Evolutionary conservation across 148 eudicot genomes (phyloP).

Genomic region (Nepenthes gracilis): DNA sequence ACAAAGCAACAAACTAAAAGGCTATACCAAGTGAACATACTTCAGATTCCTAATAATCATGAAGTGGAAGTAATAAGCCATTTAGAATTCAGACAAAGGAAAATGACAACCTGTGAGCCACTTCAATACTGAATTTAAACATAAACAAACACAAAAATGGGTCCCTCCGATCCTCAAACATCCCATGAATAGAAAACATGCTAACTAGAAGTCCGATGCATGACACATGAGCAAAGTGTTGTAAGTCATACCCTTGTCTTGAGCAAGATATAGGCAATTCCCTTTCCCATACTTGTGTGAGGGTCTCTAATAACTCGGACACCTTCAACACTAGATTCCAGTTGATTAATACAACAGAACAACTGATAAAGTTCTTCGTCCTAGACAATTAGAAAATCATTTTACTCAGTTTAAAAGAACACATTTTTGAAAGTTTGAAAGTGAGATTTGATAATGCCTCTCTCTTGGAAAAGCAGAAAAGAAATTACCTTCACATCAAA

Average conservation of each 20-base stretch:
- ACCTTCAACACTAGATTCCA: slow-evolving; percentile 70
- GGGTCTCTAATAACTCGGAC: slow-evolving; percentile 80
- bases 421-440: too few species aligned
- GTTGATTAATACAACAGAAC: slow-evolving; percentile 52
- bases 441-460: too few species aligned
- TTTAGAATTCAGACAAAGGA: background rate
- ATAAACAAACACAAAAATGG: background rate
- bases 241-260: slow-evolving; percentile 64
- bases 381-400: slow-evolving; percentile 14
- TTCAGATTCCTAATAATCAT: too few species aligned
- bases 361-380: slow-evolving; percentile 80
- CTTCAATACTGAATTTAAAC: background rate
- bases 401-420: slow-evolving; percentile 1
- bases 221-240: background rate
- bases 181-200: too few species aligned
- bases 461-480: background rate
- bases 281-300: slow-evolving; percentile 65
- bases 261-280: slow-evolving; percentile 87
- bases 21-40: too few species aligned
- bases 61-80: background rate
- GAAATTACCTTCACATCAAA: slow-evolving; percentile 90
- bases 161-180: too few species aligned
- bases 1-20: too few species aligned
- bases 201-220: too few species aligned
- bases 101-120: background rate